Evolutionary conservation across 2,329 filamentous ascomycete species (phyloP).

Genomic region (Camptophora hylomeconis): DNA sequence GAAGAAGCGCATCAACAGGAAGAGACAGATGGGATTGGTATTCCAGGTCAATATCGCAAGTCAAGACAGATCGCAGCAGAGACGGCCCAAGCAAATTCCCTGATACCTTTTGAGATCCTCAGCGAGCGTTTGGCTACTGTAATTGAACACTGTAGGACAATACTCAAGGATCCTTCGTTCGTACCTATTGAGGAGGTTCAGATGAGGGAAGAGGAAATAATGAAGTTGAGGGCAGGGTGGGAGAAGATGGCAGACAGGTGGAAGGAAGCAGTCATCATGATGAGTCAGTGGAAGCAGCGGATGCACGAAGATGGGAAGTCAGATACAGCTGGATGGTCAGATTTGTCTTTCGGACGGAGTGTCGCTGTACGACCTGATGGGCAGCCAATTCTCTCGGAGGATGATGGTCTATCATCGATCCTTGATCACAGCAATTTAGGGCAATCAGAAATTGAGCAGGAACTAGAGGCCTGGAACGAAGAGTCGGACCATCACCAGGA

Average conservation of each 20-base stretch:
- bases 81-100: constrained; percentile 21
- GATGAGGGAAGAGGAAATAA: constrained; percentile 82
- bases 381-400: constrained; percentile 21
- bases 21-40: constrained; percentile 15
- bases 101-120: constrained; percentile 55
- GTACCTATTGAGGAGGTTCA: constrained; percentile 91
- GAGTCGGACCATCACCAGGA: constrained; percentile 2
- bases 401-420: constrained; percentile 12
- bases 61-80: constrained; percentile 4
- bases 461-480: constrained; percentile 5
- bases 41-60: constrained; percentile 18
- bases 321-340: constrained; percentile 28
- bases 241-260: constrained; percentile 86
- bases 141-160: constrained; percentile 64
- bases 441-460: constrained; percentile 4
- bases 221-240: constrained; percentile 69
- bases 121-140: constrained; percentile 62
- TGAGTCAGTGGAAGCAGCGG: constrained; percentile 80
- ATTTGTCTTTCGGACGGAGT: constrained; percentile 27
- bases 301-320: constrained; percentile 37
- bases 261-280: constrained; percentile 78
- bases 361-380: constrained; percentile 19
- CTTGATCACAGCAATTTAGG: constrained; percentile 6
- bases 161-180: constrained; percentile 91
- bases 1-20: constrained; percentile 9